These are phyloP conservation scores for Botrytis tulipae DNA, from an alignment of 2,329 filamentous ascomycete genomes.

Conservation along the genomic window DNA sequence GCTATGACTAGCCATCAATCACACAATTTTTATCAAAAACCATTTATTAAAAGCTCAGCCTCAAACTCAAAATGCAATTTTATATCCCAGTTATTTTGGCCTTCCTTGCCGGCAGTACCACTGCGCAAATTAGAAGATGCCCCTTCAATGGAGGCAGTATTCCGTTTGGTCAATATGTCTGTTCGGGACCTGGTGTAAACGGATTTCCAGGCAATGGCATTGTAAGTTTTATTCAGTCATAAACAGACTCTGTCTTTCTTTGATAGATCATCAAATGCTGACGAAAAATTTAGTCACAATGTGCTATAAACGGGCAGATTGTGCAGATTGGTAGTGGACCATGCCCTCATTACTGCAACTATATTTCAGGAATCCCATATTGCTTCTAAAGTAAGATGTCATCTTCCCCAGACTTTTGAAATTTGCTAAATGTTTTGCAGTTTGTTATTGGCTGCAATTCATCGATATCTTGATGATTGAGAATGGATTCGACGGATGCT, in stretches of 20 bases:
- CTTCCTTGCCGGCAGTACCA: background rate
- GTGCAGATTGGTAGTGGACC: background rate
- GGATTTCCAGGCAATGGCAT: background rate
- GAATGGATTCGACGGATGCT: background rate
- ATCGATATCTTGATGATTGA: background rate
- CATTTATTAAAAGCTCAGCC: background rate
- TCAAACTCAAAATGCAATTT: background rate
- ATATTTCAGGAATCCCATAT: background rate
- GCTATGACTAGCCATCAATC: background rate
- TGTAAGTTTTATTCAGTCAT: background rate
- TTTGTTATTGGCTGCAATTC: background rate
- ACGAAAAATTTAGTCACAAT: background rate
- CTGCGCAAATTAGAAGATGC: background rate
- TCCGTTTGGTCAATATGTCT: background rate
- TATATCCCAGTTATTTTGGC: background rate
- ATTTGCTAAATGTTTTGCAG: background rate
- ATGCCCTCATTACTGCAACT: background rate
- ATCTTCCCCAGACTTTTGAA: background rate
- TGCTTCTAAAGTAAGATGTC: background rate
- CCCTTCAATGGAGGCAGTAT: background rate
- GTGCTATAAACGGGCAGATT: background rate
- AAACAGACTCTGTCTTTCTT: background rate
- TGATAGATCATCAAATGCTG: background rate
- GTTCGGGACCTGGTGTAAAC: background rate
- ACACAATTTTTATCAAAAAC: background rate